Conservation (phyloP, 495 filamentous ascomycete genomes). For the Penicillium longicatenatum region DNA sequence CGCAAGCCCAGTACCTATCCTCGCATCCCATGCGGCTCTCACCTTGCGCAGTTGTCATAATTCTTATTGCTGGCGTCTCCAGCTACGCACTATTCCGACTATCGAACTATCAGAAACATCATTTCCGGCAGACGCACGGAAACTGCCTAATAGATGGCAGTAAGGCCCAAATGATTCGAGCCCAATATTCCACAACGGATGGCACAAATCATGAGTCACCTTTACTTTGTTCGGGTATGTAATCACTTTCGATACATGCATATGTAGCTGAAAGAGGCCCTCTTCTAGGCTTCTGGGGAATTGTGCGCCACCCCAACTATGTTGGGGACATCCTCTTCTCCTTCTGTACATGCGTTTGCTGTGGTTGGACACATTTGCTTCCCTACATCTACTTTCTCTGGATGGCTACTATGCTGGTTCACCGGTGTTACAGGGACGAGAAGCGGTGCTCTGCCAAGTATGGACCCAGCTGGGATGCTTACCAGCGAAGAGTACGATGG, state of each 20-base stretch:
- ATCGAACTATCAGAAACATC: neutral
- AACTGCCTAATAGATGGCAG: neutral
- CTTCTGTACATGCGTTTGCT: neutral
- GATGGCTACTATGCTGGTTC: neutral
- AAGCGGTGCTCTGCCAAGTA: neutral
- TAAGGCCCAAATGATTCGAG: neutral
- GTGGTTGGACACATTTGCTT: neutral
- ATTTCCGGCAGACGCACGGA: neutral
- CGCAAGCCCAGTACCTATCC: neutral
- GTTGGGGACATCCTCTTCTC: neutral
- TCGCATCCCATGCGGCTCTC: neutral
- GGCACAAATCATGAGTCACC: neutral
- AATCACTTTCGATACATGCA: too few species aligned
- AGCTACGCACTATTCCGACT: neutral
- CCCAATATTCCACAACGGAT: neutral
- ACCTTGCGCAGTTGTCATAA: neutral
- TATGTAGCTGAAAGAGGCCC: too few species aligned
- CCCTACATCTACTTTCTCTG: neutral
- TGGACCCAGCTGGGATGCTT: neutral
- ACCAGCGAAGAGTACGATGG: neutral
- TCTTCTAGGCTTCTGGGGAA: neutral
- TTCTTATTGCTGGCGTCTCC: neutral
- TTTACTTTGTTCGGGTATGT: neutral
- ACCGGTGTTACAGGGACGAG: neutral
- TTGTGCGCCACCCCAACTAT: neutral